These are phyloP conservation scores for Coemansia sp. DNA, from an alignment of 192 early-diverging fungal species.

Conservation along the genomic window DNA sequence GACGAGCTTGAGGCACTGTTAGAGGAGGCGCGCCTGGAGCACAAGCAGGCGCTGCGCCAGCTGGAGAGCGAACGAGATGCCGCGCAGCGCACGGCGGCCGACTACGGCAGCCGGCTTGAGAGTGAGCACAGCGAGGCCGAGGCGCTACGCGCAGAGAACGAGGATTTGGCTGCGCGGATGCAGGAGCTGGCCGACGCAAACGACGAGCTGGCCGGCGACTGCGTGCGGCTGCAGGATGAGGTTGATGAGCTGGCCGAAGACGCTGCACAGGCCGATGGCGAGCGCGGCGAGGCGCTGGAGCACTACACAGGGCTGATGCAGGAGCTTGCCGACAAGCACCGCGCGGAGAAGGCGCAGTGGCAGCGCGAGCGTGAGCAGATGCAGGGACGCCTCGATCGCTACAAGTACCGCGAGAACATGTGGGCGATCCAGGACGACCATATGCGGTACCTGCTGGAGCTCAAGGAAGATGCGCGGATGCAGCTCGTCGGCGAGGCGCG, in stretches of 20 bases:
- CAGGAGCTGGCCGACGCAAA: slow-evolving; percentile 11
- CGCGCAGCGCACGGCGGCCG: slow-evolving; percentile 7
- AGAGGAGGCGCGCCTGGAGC: slow-evolving; percentile 9
- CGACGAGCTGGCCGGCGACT: slow-evolving; percentile 15
- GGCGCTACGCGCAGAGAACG: slow-evolving; percentile 20
- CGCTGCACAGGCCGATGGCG: not conserved
- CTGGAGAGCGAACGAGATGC: slow-evolving; percentile 13
- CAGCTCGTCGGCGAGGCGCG: slow-evolving; percentile 48
- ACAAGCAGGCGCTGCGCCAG: not conserved
- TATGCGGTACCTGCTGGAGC: slow-evolving; percentile 9
- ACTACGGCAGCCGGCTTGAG: not conserved
- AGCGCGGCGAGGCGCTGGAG: slow-evolving; percentile 14
- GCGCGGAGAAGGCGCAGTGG: slow-evolving; percentile 33
- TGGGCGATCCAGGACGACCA: slow-evolving; percentile 20
- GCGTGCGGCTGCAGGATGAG: slow-evolving; percentile 10
- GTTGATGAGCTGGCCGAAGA: slow-evolving; percentile 11
- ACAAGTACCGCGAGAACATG: slow-evolving; percentile 25
- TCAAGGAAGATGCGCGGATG: slow-evolving; percentile 35
- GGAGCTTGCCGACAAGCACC: slow-evolving; percentile 16
- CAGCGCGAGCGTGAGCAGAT: slow-evolving; percentile 17
- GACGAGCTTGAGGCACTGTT: slow-evolving; percentile 12
- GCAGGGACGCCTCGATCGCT: slow-evolving; percentile 26
- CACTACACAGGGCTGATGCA: slow-evolving; percentile 34
- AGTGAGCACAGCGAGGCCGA: slow-evolving; percentile 8
- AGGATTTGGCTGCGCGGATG: slow-evolving; percentile 2